Percentiles rank a stretch among this genome's conserved stretches.
Evolutionary conservation across 257 asterid species (phyloP).

Genomic region (Pogostemon cablin): DNA sequence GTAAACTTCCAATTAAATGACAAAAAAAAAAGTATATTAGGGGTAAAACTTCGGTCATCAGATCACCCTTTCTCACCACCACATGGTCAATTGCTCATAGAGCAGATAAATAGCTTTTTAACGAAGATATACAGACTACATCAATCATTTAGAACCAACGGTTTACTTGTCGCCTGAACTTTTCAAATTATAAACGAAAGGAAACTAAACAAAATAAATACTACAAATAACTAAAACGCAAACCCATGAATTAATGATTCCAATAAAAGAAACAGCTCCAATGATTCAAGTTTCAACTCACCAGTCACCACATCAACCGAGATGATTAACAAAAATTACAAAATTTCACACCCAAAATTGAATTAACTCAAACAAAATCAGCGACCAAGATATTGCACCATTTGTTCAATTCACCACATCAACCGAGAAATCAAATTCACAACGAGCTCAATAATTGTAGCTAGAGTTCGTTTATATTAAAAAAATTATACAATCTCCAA

Average conservation of each 20-base stretch:
- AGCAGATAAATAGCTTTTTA: conserved; percentile 14
- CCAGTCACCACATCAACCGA: neutral
- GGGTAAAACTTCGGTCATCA: neutral
- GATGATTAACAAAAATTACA: neutral
- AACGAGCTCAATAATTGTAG: conserved; percentile 17
- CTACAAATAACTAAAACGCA: neutral
- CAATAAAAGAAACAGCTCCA: conserved; percentile 3
- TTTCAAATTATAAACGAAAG: neutral
- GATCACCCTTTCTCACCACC: conserved; percentile 4
- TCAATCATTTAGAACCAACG: neutral
- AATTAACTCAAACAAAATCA: conserved; percentile 20
- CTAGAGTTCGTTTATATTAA: conserved; percentile 9
- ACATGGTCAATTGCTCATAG: neutral
- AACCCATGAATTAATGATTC: conserved; percentile 1
- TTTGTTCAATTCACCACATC: conserved; percentile 16
- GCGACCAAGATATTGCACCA: conserved; percentile 14
- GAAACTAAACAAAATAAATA: neutral
- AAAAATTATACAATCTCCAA: conserved; percentile 8
- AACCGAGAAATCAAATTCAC: conserved; percentile 4
- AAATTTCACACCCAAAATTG: neutral
- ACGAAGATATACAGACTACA: conserved; percentile 8
- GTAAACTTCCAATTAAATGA: conserved; percentile 18
- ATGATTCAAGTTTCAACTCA: neutral
- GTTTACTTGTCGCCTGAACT: neutral
- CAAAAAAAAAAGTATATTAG: conserved; percentile 18